Evolutionary conservation across 202 grass and related monocot species (phyloP), one percentile per base, ranked within the genome.

Genomic region (Carex arenaria): DNA sequence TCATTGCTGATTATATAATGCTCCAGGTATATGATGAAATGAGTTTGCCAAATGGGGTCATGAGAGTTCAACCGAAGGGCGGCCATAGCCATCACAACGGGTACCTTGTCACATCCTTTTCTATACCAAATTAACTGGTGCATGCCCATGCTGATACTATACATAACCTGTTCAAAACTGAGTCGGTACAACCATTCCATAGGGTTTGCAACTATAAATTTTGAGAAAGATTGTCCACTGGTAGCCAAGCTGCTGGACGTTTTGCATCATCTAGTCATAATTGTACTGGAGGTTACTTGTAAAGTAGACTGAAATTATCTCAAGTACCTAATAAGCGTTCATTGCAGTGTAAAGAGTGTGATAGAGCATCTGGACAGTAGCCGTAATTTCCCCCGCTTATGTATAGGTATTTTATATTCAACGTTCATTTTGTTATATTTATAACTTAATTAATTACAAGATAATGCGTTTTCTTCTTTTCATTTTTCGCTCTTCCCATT

Each of bases 21-120:
- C 61, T 83, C 17, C 63, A 98, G 95, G 88, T 98, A 72, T 98
- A 98, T 85, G 95, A 98, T 71, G 95, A 98, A 53, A 95, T 91
- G 81, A 93, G 92, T 84, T 85, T 98, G 26, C 93, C 95, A 80
- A 98, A 92, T 86, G 92, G 91, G 77, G 91, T 98, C 61, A 72
- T 95, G 75, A 85, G 87, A 60, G 57, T 98, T 93, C 93, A 95
- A 88, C 85, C 64, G 81, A 98, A 98, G 89, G 89, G 93, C 59
- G 93, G 93, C 42, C 91, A 98, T 90, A 92, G 95, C 31, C 92
- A 87, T 86, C 91, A 98, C 83, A 95, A 98, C 79, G 92, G 95
- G 95, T 97, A 97, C n/a, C 60, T 78, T 60, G 1, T 78, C n/a
- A 4, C 28, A 60, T 40, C 74, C 36, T 78, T 78, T 22, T 20